Conservation (phyloP, 2,329 filamentous ascomycete species). For the Colletotrichum agaves region DNA sequence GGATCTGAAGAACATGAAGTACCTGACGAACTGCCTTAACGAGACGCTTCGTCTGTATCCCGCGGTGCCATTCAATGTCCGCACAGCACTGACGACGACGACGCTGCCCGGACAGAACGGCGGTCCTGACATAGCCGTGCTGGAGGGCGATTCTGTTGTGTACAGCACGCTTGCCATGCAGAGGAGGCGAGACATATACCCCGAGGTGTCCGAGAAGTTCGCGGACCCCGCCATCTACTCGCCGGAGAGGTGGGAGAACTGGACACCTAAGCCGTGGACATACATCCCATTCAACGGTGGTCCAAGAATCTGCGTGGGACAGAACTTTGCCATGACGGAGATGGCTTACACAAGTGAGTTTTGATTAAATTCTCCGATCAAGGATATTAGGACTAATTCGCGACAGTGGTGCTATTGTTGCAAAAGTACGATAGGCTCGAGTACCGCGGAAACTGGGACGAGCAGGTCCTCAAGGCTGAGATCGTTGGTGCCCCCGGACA, state of each 20-base stretch:
- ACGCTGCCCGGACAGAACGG: constrained; percentile 66
- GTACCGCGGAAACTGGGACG: constrained; percentile 57
- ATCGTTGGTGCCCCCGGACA: constrained; percentile 56
- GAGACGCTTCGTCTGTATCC: constrained; percentile 84
- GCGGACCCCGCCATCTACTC: constrained; percentile 54
- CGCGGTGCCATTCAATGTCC: constrained; percentile 81
- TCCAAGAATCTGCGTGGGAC: constrained; percentile 59
- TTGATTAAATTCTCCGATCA: background rate
- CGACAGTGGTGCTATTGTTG: constrained; percentile 60
- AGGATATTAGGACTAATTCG: background rate
- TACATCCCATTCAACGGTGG: constrained; percentile 55
- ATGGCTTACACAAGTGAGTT: constrained; percentile 61
- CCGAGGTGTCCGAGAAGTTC: constrained; percentile 51
- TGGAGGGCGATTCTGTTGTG: constrained; percentile 57
- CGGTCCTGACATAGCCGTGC: constrained; percentile 54
- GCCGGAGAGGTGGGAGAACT: constrained; percentile 62
- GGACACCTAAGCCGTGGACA: constrained; percentile 64
- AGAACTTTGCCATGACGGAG: constrained; percentile 69
- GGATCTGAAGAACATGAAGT: constrained; percentile 71
- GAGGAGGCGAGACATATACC: constrained; percentile 59
- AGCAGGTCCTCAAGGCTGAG: constrained; percentile 57
- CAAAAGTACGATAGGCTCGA: constrained; percentile 69
- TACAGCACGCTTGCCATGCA: constrained; percentile 65
- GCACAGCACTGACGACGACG: constrained; percentile 77
- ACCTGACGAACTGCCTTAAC: constrained; percentile 77